Base-by-base conservation (phyloP, 2,329 filamentous ascomycete species). In the Daldinia eschscholtzii region DNA sequence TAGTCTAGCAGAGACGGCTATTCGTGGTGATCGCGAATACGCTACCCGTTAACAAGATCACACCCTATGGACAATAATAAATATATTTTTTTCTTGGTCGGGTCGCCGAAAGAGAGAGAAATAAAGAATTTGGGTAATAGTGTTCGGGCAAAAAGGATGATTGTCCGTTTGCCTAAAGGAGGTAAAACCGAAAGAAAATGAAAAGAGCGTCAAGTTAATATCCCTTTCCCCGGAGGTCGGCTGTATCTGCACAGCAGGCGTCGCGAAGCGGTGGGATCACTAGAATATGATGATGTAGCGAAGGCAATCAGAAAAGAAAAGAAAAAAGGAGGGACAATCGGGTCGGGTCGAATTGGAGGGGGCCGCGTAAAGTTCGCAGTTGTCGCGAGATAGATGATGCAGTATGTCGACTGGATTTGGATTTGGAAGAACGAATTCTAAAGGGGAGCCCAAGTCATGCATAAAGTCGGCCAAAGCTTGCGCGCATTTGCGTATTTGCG, bases 231-330 rank as follows among this genome's bases (percentile, higher is more conserved):
- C 53, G 44, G 23, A 20, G 7, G 18, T 60, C 46, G 33, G 28
- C 48, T 44, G 41, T 57, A 41, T 70, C 70, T 70, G 70, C 70
- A 52, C 70, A 71, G 70, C 70, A 71, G 69, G 57, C 57, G 28
- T 48, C n/a, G 30, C 30, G 59, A 37, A 52, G 28, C n/a, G 18
- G 55, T 42, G 26, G 39, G 55, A 44, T 65, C 5, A 33, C 30
- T 56, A 67, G 55, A 63, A 44, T 35, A 59, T 39, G 46, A 60
- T 57, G 23, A 35, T 41, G 42, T 37, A 23, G 58, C 33, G 52
- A 68, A 60, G 56, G 55, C 15, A 61, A 33, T 28, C 26, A 33
- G 15, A 56, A 65, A 59, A 23, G 13, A 35, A 23, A 57, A 41
- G 35, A 41, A 57, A 41, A 57, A 65, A 60, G 48, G 62, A 70